Percentiles rank a stretch among this genome's conserved stretches.
phyloP scores from a whole-genome alignment of 2,329 filamentous ascomycete genomes.

The Fusarium sp. region DNA sequence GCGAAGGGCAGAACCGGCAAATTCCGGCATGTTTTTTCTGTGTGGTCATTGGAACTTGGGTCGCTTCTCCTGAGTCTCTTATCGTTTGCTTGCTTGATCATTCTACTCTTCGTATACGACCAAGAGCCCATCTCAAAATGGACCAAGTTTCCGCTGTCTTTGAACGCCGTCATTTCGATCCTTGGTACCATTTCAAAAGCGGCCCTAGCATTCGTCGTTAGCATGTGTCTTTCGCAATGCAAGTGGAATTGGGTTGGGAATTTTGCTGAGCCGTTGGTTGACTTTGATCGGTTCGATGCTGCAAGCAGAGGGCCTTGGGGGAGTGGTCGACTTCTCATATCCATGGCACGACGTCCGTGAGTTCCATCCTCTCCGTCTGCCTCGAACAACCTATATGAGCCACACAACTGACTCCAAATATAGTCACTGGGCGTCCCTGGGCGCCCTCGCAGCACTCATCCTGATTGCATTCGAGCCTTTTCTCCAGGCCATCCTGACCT shows the following conservation, averaged over 20 bases:
- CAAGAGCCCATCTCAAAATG: slow-evolving; percentile 18
- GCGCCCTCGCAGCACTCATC: background rate
- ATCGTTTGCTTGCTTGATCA: slow-evolving; percentile 2
- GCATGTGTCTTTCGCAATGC: slow-evolving; percentile 25
- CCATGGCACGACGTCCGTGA: slow-evolving; percentile 14
- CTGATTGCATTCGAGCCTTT: slow-evolving; percentile 22
- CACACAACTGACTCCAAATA: background rate
- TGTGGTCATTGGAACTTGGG: background rate
- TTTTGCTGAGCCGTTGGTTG: background rate
- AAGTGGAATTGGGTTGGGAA: slow-evolving; percentile 32
- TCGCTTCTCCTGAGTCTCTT: background rate
- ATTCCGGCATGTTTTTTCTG: background rate
- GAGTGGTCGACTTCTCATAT: slow-evolving; percentile 8
- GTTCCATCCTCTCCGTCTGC: background rate
- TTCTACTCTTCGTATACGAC: background rate
- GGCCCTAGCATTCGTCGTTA: background rate
- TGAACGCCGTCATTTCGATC: slow-evolving; percentile 29
- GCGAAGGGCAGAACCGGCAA: background rate
- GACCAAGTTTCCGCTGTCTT: background rate
- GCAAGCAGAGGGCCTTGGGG: slow-evolving; percentile 29
- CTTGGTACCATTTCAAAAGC: slow-evolving; percentile 13
- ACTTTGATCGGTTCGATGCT: slow-evolving; percentile 34
- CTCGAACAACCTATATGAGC: no score
- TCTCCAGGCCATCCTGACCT: slow-evolving; percentile 3
- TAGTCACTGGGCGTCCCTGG: slow-evolving; percentile 17